Percentiles rank a stretch among this genome's conserved stretches.
These are phyloP conservation scores for Claviceps cyperi DNA, from an alignment of 2,329 filamentous ascomycete species.

Conservation along the genomic window DNA sequence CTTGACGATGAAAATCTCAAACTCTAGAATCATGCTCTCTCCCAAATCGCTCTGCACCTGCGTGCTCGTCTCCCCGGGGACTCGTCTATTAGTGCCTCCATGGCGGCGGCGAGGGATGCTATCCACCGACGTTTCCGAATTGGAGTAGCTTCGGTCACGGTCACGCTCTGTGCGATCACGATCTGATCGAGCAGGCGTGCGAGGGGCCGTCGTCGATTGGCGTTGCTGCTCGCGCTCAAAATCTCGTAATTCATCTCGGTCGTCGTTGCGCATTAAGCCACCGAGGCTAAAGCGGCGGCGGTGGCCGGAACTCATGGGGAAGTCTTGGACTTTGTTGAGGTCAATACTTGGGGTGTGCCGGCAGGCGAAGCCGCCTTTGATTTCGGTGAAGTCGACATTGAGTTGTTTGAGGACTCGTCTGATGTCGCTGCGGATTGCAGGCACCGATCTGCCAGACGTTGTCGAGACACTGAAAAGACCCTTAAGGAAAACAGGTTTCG, in stretches of 20 bases:
- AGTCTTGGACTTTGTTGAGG: slow-evolving; percentile 56
- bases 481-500: slow-evolving; percentile 91
- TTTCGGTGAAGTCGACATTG: slow-evolving; percentile 81
- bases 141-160: slow-evolving; percentile 62
- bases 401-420: slow-evolving; percentile 79
- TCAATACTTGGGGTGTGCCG: slow-evolving; percentile 82
- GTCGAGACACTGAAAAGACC: slow-evolving; percentile 95
- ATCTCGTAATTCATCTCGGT: slow-evolving; percentile 58
- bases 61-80: slow-evolving; percentile 77
- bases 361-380: slow-evolving; percentile 86
- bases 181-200: slow-evolving; percentile 28
- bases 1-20: slow-evolving; percentile 96
- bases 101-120: slow-evolving; percentile 46
- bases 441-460: slow-evolving; percentile 79
- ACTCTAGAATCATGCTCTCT: slow-evolving; percentile 69
- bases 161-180: slow-evolving; percentile 20
- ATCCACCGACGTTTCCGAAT: slow-evolving; percentile 75
- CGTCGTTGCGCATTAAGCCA: slow-evolving; percentile 40
- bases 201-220: slow-evolving; percentile 23
- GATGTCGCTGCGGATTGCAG: slow-evolving; percentile 76
- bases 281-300: slow-evolving; percentile 74
- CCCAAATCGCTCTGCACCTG: slow-evolving; percentile 84
- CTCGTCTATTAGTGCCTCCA: slow-evolving; percentile 33
- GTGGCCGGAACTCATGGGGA: slow-evolving; percentile 41
- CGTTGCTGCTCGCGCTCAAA: slow-evolving; percentile 26